A percentile compares a stretch with the other conserved stretches of the same genome.
Conservation (phyloP, 2,329 filamentous ascomycete genomes). For the Venturia effusa region DNA sequence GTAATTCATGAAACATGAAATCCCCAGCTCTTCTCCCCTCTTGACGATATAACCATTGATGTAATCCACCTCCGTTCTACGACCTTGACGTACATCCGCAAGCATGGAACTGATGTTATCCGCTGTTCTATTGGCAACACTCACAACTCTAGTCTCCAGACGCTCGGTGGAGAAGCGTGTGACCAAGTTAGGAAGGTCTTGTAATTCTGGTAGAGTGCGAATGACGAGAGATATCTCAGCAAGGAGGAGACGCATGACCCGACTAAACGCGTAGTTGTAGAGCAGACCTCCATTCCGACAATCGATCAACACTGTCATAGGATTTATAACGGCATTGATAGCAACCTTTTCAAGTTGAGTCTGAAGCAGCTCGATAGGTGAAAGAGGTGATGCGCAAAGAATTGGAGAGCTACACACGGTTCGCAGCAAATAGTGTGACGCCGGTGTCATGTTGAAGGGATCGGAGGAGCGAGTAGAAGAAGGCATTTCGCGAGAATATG, state of each 20-base stretch:
- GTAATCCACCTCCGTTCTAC: slow-evolving; percentile 66
- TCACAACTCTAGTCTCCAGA: slow-evolving; percentile 48
- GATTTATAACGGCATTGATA: slow-evolving; percentile 66
- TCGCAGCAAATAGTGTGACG: slow-evolving; percentile 2
- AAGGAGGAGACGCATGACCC: slow-evolving; percentile 60
- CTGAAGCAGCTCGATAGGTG: slow-evolving; percentile 52
- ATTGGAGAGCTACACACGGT: slow-evolving; percentile 49
- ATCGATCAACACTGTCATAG: slow-evolving; percentile 70
- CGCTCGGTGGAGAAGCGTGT: slow-evolving; percentile 50
- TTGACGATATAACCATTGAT: slow-evolving; percentile 80
- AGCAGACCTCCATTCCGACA: slow-evolving; percentile 62
- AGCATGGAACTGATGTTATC: slow-evolving; percentile 57
- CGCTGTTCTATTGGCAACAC: slow-evolving; percentile 42
- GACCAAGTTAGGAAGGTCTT: slow-evolving; percentile 46
- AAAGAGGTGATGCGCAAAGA: slow-evolving; percentile 49
- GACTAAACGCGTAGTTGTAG: slow-evolving; percentile 53
- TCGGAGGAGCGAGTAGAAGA: slow-evolving; percentile 13
- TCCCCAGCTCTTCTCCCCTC: slow-evolving; percentile 59
- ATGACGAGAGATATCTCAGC: slow-evolving; percentile 66
- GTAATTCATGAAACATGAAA: slow-evolving; percentile 63
- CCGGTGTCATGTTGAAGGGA: slow-evolving; percentile 17
- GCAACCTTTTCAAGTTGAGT: slow-evolving; percentile 71
- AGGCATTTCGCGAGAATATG: slow-evolving; percentile 30
- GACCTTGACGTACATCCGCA: slow-evolving; percentile 49
- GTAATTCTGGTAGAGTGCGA: slow-evolving; percentile 61